Conservation (phyloP, 768 basidiomycete genomes). For the Lentinula sp. region DNA sequence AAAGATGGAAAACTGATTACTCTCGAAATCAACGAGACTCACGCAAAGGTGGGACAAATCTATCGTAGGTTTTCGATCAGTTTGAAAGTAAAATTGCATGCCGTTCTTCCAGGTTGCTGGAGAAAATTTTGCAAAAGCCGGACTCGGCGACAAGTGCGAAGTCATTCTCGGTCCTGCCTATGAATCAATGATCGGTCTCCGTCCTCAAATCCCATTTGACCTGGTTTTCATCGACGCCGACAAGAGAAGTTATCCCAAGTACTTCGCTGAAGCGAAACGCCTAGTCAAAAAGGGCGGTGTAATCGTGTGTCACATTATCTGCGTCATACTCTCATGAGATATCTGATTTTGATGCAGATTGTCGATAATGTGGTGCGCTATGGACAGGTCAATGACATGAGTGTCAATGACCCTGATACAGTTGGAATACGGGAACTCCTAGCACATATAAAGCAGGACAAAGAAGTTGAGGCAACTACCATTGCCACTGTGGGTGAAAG, state of each 20-base stretch:
- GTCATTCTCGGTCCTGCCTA: constrained; percentile 48
- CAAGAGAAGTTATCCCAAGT: constrained; percentile 47
- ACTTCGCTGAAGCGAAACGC: constrained; percentile 57
- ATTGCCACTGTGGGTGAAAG: constrained; percentile 45
- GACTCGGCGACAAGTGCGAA: constrained; percentile 40
- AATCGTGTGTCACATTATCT: constrained; percentile 34
- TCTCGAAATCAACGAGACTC: constrained; percentile 39
- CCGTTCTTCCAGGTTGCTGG: constrained; percentile 38
- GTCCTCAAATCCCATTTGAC: constrained; percentile 49
- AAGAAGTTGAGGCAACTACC: constrained; percentile 44
- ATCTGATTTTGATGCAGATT: constrained; percentile 27
- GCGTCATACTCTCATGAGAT: background rate
- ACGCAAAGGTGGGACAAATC: constrained; percentile 34
- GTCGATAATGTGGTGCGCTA: constrained; percentile 52
- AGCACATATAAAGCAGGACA: constrained; percentile 39
- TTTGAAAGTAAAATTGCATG: background rate
- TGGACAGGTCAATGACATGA: constrained; percentile 30
- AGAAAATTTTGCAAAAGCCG: constrained; percentile 51
- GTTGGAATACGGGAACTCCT: constrained; percentile 46
- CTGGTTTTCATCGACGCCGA: constrained; percentile 74
- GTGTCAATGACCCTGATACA: constrained; percentile 21
- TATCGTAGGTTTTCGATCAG: background rate
- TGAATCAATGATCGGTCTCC: constrained; percentile 42
- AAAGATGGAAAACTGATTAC: constrained; percentile 43
- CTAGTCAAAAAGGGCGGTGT: constrained; percentile 54